Evolutionary conservation across 805 yeast genomes (phyloP), one percentile per base, ranked within the genome.

Genomic region (Starmerella riodocensis): DNA sequence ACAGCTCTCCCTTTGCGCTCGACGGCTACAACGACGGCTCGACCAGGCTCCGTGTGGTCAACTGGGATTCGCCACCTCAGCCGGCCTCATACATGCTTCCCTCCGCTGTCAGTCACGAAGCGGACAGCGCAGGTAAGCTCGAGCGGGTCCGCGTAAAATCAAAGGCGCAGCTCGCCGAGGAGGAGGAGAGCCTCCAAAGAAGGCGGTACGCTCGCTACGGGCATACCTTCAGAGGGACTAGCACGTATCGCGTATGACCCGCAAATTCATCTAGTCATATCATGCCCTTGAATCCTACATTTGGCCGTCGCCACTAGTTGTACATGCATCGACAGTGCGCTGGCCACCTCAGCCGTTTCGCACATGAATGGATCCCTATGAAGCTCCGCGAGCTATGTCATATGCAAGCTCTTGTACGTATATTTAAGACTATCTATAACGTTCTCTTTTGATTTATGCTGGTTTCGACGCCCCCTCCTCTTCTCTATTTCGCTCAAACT

Each of bases 141-240:
- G 26, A 27, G 21, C 36, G 37, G 32, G 40, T 27, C 31, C 41
- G 41, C 21, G 48, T 49, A 14, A 51, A 51, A 24, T 43, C 48
- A 4, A 49, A 49, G 28, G 53, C 53, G 4, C 40, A 38, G 40
- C 35, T 49, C 3, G 53, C 53, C 7, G 48, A 42, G 24, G 50
- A 49, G 32, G 46, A 39, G n/a, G 51, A 47, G 24, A 40, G 26
- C 34, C 34, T 37, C 4, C 37, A 34, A 14, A 18, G 46, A 9
- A 38, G 29, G 11, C 41, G 51, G 24, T 47, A 47, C 25, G 43
- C 46, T 17, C 36, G 51, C 11, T 47, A 47, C 23, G 51, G 51
- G 17, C 51, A 47, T 13, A 24, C 36, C 9, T 40, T 41, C 29
- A 30, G 35, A 8, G 33, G 31, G 18, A 30, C 9, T 13, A 9